These are phyloP conservation scores for Metschnikowia drakensbergensis DNA, from an alignment of 805 yeast genomes.

Conservation along the genomic window DNA sequence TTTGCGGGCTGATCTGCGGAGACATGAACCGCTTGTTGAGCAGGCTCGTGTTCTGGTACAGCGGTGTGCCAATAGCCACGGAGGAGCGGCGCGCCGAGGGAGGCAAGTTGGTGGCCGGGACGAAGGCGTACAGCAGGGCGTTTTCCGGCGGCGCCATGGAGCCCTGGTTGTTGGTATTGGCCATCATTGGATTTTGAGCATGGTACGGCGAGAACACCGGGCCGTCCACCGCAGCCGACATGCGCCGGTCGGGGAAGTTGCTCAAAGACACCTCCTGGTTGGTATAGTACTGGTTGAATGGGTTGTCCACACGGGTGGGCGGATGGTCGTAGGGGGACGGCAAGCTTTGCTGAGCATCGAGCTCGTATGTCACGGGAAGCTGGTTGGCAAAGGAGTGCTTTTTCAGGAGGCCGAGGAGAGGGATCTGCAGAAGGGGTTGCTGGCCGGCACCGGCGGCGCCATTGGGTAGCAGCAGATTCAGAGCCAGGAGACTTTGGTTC, in stretches of 20 bases:
- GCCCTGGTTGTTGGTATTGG: neutral
- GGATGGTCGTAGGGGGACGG: conserved; percentile 35
- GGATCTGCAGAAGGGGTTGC: conserved; percentile 14
- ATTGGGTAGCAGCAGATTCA: neutral
- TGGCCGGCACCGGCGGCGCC: neutral
- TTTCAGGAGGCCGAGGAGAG: conserved; percentile 27
- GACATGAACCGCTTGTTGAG: conserved; percentile 11
- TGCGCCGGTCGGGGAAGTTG: conserved; percentile 28
- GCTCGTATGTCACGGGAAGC: conserved; percentile 50
- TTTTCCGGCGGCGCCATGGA: conserved; percentile 4
- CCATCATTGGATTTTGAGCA: neutral
- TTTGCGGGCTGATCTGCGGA: conserved; percentile 10
- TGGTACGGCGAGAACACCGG: conserved; percentile 22
- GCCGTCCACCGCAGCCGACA: conserved; percentile 37
- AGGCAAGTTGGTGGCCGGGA: conserved; percentile 1
- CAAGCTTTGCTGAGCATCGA: conserved; percentile 22
- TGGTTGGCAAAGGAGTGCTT: conserved; percentile 40
- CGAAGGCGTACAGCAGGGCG: conserved; percentile 1
- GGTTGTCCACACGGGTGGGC: conserved; percentile 44
- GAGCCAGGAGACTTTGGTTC: conserved; percentile 3
- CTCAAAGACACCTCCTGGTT: conserved; percentile 34
- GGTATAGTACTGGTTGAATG: conserved; percentile 41
- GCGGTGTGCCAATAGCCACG: conserved; percentile 22
- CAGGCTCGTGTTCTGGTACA: conserved; percentile 17
- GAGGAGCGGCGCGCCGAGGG: conserved; percentile 17